These are phyloP conservation scores for Chytriomyces hyalinus DNA, from an alignment of 192 early-diverging fungal genomes.

Conservation along the genomic window DNA sequence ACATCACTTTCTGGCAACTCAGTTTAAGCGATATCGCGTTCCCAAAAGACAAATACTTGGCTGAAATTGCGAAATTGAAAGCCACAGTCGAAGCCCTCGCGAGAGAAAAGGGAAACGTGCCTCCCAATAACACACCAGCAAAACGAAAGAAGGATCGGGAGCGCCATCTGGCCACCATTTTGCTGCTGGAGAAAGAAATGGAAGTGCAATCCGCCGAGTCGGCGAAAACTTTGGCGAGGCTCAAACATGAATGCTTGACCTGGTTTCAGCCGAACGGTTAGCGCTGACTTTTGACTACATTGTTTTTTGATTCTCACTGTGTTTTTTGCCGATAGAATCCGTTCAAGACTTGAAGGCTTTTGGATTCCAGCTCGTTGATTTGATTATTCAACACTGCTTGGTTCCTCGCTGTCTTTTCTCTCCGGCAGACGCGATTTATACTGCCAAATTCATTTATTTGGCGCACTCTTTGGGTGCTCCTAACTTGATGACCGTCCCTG, in stretches of 20 bases:
- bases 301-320: not conserved
- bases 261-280: conserved; percentile 44
- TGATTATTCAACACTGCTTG: conserved; percentile 74
- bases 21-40: conserved; percentile 75
- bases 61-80: conserved; percentile 60
- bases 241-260: conserved; percentile 36
- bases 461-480: conserved; percentile 73
- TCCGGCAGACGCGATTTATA: conserved; percentile 73
- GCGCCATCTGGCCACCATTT: conserved; percentile 16
- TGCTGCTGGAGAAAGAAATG: conserved; percentile 47
- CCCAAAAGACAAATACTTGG: conserved; percentile 65
- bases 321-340: not conserved
- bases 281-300: not conserved
- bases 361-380: conserved; percentile 35
- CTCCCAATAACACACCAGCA: not conserved
- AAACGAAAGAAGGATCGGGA: conserved; percentile 47
- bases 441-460: conserved; percentile 71
- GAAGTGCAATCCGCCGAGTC: conserved; percentile 45
- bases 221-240: conserved; percentile 37
- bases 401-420: conserved; percentile 71
- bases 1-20: conserved; percentile 80
- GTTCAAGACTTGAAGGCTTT: conserved; percentile 42
- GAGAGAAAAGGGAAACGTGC: conserved; percentile 19
- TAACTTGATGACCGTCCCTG: conserved; percentile 72
- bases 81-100: conserved; percentile 36